Evolutionary conservation across 106 monocot species (phyloP), one percentile per base, ranked within the genome.

Genomic region (Posidonia australis): DNA sequence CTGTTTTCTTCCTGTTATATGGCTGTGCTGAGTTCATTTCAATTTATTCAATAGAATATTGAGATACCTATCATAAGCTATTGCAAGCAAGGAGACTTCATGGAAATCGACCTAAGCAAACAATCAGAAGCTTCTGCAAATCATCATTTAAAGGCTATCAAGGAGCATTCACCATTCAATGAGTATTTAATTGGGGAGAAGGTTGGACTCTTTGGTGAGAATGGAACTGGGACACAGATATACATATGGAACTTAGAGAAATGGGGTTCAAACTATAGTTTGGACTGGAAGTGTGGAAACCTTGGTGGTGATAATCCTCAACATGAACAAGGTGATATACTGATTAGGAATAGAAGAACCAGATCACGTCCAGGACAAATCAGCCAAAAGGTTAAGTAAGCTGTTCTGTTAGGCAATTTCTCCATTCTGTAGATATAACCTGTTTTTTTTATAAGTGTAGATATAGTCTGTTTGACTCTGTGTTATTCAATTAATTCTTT

Each of bases 231-330:
- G 32, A 86, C 90, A 22, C 90, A 90, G 58, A 86, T 90, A 21
- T 90, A 78, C 51, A 81, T 90, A 57, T 90, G 90, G 90, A 90
- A 90, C 65, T 75, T 90, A 43, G 90, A 90, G 49, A 62, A 79
- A 55, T 90, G 90, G 90, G 79, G 90, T 41, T 71, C 80, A 20
- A 61, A 78, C 56, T 86, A 79, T 58, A 72, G 63, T 65, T 67
- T 90, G 71, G 83, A 81, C 19, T 90, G 90, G 86, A 58, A 55
- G 45, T 22, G 23, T 51, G 67, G 13, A 64, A 67, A 74, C 5
- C 55, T 51, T 47, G 22, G 36, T 28, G 36, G 5, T 7, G 36
- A 36, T 51, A 25, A 43, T 69, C 29, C 45, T 51, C 28, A 29
- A 10, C 25, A 69, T 54, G 43, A 28, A 20, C 45, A 46, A 44